Base-by-base conservation (phyloP, 805 yeast genomes). In the Sugiyamaella smithiae region DNA sequence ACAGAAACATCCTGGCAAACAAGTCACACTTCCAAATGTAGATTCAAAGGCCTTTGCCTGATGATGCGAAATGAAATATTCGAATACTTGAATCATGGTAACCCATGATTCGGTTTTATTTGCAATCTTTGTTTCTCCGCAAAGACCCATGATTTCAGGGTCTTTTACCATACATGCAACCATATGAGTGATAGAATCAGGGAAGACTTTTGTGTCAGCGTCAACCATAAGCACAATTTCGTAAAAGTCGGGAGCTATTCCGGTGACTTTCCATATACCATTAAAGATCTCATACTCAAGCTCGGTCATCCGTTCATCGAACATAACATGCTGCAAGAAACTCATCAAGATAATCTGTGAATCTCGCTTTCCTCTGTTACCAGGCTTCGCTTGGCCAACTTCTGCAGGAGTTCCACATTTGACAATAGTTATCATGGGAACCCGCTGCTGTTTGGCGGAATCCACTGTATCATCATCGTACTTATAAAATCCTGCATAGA, bases 331-430 rank as follows among this genome's bases (percentile, higher is more conserved):
- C 68, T 89, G 96, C 58, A 90, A 75, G 66, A 89, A 89, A 0
- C 91, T 80, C 97, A 90, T 90, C 59, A 90, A 71, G 54, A 90
- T 82, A 49, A 90, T 84, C 67, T 90, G 97, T 20, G 97, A 87
- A 65, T 90, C 97, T 71, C 97, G 84, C 67, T 90, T 90, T 69
- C 97, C 97, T 74, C 97, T 80, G 66, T 90, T 90, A 60, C 97
- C 97, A 9, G 97, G 96, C 65, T 84, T 84, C 4, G 82, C 68
- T 5, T 81, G 72, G 12, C 76, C 75, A 26, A 79, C 82, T 63
- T 90, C 97, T 12, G 77, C 84, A 4, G 90, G 89, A 0, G 96
- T 86, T 56, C 97, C 97, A 68, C 96, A 88, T 67, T 90, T 90
- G 37, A 87, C 67, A 61, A 90, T 73, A 17, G 84, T 72, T 25